phyloP scores from a whole-genome alignment of 129 eudicot species.

The Escallonia rubra region DNA sequence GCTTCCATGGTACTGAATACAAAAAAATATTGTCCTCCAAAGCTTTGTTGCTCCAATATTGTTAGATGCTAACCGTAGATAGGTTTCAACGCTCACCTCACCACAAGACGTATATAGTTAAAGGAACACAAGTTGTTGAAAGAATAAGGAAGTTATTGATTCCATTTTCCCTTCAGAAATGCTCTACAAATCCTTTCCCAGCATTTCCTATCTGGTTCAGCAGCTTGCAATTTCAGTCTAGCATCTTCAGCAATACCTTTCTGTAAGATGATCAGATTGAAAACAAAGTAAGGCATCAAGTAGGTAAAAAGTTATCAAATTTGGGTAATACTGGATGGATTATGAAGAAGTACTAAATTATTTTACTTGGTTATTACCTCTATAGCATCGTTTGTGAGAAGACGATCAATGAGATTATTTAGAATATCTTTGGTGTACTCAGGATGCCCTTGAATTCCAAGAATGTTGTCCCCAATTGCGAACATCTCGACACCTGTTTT shows the following conservation, averaged over 20 bases:
- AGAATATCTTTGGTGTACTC: constrained; percentile 85
- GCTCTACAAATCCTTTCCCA: constrained; percentile 61
- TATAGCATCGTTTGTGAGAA: constrained; percentile 37
- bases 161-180: constrained; percentile 49
- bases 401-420: constrained; percentile 57
- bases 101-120: no score
- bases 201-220: constrained; percentile 55
- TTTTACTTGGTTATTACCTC: constrained; percentile 21
- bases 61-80: no score
- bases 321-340: no score
- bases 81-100: no score
- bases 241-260: constrained; percentile 44
- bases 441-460: constrained; percentile 87
- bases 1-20: no score
- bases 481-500: constrained; percentile 85
- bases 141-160: no score
- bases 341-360: no score
- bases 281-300: no score
- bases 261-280: constrained; percentile 16
- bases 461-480: constrained; percentile 42
- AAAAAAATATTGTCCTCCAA: no score
- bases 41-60: no score
- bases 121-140: no score
- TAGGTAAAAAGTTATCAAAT: no score
- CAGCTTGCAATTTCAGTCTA: constrained; percentile 30